Conservation (phyloP, 768 basidiomycete species). For the Coprinellus aureogranulatus region DNA sequence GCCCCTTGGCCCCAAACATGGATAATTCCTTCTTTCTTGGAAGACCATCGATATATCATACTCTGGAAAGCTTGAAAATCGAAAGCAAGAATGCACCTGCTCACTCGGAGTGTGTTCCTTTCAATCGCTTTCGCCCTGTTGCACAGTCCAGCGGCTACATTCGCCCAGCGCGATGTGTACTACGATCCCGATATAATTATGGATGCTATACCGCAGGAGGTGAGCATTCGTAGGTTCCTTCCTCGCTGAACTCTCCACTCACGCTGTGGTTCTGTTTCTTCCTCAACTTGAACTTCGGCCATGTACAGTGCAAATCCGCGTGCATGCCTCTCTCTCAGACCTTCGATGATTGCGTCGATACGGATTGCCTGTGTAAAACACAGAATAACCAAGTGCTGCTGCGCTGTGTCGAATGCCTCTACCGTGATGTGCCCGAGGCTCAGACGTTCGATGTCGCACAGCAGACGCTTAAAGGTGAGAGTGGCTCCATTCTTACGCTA, state of each 20-base stretch:
- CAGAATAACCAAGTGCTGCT: background rate
- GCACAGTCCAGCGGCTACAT: background rate
- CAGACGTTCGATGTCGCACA: slow-evolving; percentile 2
- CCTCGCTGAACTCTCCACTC: too few species aligned
- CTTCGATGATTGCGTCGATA: background rate
- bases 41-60: background rate
- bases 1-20: too few species aligned
- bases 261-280: too few species aligned
- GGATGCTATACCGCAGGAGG: background rate
- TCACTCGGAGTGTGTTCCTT: too few species aligned
- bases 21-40: background rate
- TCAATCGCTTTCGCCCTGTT: background rate
- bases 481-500: background rate
- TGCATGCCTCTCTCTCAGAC: background rate
- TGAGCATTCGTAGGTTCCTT: background rate
- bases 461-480: background rate
- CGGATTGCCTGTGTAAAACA: slow-evolving; percentile 1
- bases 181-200: background rate
- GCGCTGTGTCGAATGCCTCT: slow-evolving; percentile 1
- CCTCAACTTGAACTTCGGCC: background rate
- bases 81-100: too few species aligned
- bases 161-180: background rate
- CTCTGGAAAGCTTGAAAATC: too few species aligned
- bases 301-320: background rate
- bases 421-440: background rate